Conservation (phyloP, 2,329 filamentous ascomycete genomes). For the Trichoderma gracile region DNA sequence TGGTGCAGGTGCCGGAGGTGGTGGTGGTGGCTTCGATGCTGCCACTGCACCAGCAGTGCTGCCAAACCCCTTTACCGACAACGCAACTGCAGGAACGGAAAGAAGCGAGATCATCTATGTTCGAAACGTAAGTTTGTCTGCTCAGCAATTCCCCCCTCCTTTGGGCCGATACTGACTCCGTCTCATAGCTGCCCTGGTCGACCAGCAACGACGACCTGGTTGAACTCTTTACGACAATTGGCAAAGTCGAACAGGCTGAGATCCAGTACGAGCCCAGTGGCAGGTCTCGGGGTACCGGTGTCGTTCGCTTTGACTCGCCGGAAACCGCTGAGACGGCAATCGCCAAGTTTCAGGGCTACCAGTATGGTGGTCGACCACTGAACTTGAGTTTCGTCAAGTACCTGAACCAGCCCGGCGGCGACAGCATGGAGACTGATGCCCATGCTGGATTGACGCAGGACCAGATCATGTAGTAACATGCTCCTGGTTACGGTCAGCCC, state of each 20-base stretch:
- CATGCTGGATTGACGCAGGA: slow-evolving; percentile 84
- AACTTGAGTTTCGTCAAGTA: slow-evolving; percentile 95
- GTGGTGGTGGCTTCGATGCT: slow-evolving; percentile 56
- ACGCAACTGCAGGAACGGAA: slow-evolving; percentile 82
- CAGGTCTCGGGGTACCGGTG: slow-evolving; percentile 89
- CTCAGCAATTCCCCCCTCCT: background rate
- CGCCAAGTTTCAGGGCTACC: slow-evolving; percentile 95
- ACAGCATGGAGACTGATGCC: slow-evolving; percentile 82
- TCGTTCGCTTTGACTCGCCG: slow-evolving; percentile 85
- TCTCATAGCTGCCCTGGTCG: slow-evolving; percentile 84
- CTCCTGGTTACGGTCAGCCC: background rate
- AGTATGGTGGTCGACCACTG: slow-evolving; percentile 92
- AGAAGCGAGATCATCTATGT: slow-evolving; percentile 86
- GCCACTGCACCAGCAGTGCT: slow-evolving; percentile 51
- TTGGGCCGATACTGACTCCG: background rate
- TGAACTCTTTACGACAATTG: slow-evolving; percentile 96
- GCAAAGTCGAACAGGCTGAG: slow-evolving; percentile 97
- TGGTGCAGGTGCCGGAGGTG: slow-evolving; percentile 50
- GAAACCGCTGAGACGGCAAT: slow-evolving; percentile 92
- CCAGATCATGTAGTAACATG: slow-evolving; percentile 80
- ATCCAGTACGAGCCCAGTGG: slow-evolving; percentile 98
- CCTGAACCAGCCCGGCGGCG: slow-evolving; percentile 65
- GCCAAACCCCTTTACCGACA: slow-evolving; percentile 93
- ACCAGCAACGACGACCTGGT: slow-evolving; percentile 97
- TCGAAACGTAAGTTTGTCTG: slow-evolving; percentile 74